Evolutionary conservation across 2,329 filamentous ascomycete genomes (phyloP).

Genomic region (Trichoderma lentiforme): DNA sequence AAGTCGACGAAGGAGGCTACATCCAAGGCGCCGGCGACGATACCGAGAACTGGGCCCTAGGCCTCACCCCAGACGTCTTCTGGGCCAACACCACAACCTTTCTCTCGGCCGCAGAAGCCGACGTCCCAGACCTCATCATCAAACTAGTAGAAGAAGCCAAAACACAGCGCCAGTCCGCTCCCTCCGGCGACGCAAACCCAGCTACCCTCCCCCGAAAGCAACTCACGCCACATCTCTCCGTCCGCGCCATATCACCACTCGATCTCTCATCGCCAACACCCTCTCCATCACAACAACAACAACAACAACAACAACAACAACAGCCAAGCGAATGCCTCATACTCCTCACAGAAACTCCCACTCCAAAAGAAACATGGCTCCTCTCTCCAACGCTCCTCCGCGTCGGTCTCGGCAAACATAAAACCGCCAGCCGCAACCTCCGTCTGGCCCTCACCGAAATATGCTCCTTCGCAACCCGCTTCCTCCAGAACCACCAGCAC

Average conservation of each 20-base stretch:
- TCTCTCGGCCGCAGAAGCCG: constrained; percentile 61
- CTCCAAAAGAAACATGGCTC: constrained; percentile 42
- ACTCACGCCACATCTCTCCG: constrained; percentile 38
- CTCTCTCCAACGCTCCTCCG: constrained; percentile 40
- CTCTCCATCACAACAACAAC: not conserved
- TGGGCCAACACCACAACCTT: constrained; percentile 67
- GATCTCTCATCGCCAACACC: not conserved
- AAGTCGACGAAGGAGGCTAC: constrained; percentile 64
- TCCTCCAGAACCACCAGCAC: constrained; percentile 27
- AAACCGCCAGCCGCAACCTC: constrained; percentile 80
- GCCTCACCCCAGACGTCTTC: constrained; percentile 74
- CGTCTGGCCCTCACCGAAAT: constrained; percentile 65
- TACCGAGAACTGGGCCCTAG: constrained; percentile 85
- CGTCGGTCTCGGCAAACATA: constrained; percentile 67
- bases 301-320: not conserved
- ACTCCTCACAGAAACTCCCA: constrained; percentile 41
- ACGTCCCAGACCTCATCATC: constrained; percentile 52
- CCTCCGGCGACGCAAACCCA: not conserved
- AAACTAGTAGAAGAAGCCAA: constrained; percentile 38
- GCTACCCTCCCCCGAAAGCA: constrained; percentile 19
- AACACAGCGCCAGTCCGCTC: constrained; percentile 12
- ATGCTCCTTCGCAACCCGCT: constrained; percentile 49
- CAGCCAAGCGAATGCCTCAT: constrained; percentile 37
- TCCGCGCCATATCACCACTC: constrained; percentile 34
- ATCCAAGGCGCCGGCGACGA: constrained; percentile 95